These are phyloP conservation scores for Saururus chinensis DNA, from an alignment of 164 flowering plant species.

Conservation along the genomic window DNA sequence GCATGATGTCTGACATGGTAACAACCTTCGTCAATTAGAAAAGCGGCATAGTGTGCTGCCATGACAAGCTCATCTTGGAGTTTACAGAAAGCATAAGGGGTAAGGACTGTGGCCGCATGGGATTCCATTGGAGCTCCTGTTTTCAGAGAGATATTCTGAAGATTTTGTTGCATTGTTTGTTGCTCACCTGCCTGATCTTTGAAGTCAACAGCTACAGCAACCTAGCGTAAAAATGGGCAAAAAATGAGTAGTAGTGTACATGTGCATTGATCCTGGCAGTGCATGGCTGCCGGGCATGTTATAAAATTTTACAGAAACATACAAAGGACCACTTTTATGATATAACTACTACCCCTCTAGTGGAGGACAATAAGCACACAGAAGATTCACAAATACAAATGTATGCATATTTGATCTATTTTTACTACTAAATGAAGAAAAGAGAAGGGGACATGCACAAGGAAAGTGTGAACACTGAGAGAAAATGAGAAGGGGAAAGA, in stretches of 20 bases:
- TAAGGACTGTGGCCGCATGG: slow-evolving; percentile 77
- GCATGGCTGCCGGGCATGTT: too few species aligned
- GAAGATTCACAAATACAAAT: too few species aligned
- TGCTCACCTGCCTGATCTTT: slow-evolving; percentile 94
- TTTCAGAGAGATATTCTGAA: slow-evolving; percentile 79
- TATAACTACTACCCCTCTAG: too few species aligned
- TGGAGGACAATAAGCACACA: too few species aligned
- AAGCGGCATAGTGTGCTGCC: slow-evolving; percentile 90
- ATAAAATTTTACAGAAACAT: too few species aligned
- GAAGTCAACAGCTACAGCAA: slow-evolving; percentile 78
- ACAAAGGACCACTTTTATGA: too few species aligned
- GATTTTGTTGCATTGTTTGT: slow-evolving; percentile 92
- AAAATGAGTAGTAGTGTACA: background rate
- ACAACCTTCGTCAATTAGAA: slow-evolving; percentile 51
- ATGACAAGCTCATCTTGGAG: slow-evolving; percentile 89
- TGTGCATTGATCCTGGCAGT: background rate
- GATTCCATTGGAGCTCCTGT: slow-evolving; percentile 98
- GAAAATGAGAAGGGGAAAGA: slow-evolving; percentile 3
- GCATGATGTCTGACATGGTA: slow-evolving; percentile 87
- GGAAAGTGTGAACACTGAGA: too few species aligned
- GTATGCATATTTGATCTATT: too few species aligned
- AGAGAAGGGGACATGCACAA: too few species aligned
- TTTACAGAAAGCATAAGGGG: slow-evolving; percentile 83
- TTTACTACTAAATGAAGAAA: background rate
- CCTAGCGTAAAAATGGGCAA: slow-evolving; percentile 23